phyloP scores from a whole-genome alignment of 805 yeast genomes.

The Zygoascus ofunaensis region DNA sequence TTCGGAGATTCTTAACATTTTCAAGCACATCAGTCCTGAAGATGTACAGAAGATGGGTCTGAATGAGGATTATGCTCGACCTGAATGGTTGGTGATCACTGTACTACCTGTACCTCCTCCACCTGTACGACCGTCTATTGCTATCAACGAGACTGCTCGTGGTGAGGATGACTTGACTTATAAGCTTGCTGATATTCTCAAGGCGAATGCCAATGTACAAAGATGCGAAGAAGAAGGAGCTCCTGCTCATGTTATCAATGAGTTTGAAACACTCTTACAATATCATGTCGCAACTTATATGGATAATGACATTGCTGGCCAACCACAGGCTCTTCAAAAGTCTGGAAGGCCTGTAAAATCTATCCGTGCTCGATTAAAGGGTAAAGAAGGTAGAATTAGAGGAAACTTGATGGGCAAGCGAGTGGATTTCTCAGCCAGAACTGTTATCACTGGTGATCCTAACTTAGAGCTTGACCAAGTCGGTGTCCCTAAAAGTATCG shows the following conservation, averaged over 20 bases:
- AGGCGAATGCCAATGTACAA: conserved; percentile 96
- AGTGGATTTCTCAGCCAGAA: conserved; percentile 97
- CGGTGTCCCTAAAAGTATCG: conserved; percentile 96
- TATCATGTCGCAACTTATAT: conserved; percentile 98
- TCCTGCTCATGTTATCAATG: conserved; percentile 95
- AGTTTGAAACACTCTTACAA: conserved; percentile 89
- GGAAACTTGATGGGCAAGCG: conserved; percentile 99
- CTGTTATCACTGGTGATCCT: conserved; percentile 99
- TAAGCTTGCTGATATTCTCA: conserved; percentile 90
- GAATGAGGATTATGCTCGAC: conserved; percentile 93
- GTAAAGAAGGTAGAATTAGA: conserved; percentile 98
- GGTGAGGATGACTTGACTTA: conserved; percentile 99
- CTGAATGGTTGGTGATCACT: conserved; percentile 96
- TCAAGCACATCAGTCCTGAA: conserved; percentile 79
- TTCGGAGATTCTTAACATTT: conserved; percentile 80
- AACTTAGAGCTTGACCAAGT: conserved; percentile 95
- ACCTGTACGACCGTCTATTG: conserved; percentile 97
- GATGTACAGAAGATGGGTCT: conserved; percentile 81
- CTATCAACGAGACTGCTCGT: conserved; percentile 94
- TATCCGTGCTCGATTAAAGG: conserved; percentile 98
- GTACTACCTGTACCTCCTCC: conserved; percentile 99
- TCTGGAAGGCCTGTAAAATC: conserved; percentile 98
- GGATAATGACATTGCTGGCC: conserved; percentile 99
- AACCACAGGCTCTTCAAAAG: conserved; percentile 97
- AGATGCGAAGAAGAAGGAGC: conserved; percentile 97